Base-by-base conservation (phyloP, 495 filamentous ascomycete species). In the Astrothelium subdiscretum region DNA sequence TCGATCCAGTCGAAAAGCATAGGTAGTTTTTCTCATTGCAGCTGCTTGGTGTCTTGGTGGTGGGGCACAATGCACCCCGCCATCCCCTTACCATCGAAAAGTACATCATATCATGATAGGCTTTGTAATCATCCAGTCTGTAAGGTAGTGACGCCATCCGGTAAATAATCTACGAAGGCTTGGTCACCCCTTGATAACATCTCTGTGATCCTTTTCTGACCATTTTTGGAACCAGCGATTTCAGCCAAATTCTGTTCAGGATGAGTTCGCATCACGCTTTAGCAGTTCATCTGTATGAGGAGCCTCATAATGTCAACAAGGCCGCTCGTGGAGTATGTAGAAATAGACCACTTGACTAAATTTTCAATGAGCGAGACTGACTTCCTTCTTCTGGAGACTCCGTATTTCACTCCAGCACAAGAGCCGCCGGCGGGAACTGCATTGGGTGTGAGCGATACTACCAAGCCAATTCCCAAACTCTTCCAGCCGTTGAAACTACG, bases 401-500 rank as follows among this genome's bases (percentile, higher is more conserved):
- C 84, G 35, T 90, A 85, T 76, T 90, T 82, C 74, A 87, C 87
- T 0, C 87, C 87, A 1, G 78, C 74, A 1, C 87, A 90, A 67
- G 66, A 73, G 1, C 83, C 85, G 1, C 81, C 86, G 0, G 79
- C 84, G 4, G 87, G 87, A 11, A 87, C 85, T 0, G 85, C 86
- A 3, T 76, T 79, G 6, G 74, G 84, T 61, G 81, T 84, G 6
- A 83, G 87, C 62, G 65, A 68, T 2, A 75, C 80, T 72, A 80
- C 79, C 26, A 77, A 76, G 32, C 66, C 75, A 3, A 78, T 82
- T 26, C 86, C 87, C 0, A 90, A 86, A 71, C 79, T 90, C n/a
- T 91, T 88, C 70, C 76, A 80, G 66, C 65, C 67, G 3, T 64
- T 68, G 35, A 69, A 65, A 48, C 62, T 75, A 27, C 60, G 62